Conservation (phyloP, 2,329 filamentous ascomycete species). For the Geosmithia putterillii region DNA sequence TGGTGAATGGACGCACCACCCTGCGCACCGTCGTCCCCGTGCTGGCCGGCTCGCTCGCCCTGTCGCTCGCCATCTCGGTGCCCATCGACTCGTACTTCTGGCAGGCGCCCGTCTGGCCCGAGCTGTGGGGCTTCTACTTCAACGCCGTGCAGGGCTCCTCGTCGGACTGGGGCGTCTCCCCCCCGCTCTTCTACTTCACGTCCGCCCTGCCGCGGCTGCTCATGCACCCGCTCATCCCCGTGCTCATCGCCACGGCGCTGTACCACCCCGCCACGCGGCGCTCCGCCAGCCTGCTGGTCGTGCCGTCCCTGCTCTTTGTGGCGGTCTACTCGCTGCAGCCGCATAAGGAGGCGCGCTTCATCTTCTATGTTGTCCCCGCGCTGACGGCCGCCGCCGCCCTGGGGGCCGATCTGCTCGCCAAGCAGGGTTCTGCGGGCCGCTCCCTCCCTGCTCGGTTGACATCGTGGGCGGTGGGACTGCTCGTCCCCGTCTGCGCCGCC, state of each 20-base stretch:
- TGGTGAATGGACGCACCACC: constrained; percentile 41
- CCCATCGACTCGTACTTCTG: constrained; percentile 87
- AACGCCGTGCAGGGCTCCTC: constrained; percentile 79
- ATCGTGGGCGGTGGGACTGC: constrained; percentile 38
- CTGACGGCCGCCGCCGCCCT: constrained; percentile 68
- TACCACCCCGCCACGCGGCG: constrained; percentile 29
- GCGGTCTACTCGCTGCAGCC: constrained; percentile 76
- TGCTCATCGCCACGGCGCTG: constrained; percentile 42
- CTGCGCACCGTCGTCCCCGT: constrained; percentile 49
- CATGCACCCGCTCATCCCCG: constrained; percentile 59
- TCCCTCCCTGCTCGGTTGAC: constrained; percentile 47
- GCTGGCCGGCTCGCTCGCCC: constrained; percentile 50
- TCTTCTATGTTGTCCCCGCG: constrained; percentile 75
- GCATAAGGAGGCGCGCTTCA: constrained; percentile 93
- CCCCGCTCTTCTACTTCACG: constrained; percentile 77
- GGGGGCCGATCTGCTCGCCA: constrained; percentile 59
- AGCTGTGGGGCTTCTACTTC: constrained; percentile 79
- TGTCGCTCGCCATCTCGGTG: constrained; percentile 59
- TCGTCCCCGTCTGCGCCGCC: constrained; percentile 42
- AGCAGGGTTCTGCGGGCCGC: constrained; percentile 43
- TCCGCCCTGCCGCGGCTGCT: constrained; percentile 73
- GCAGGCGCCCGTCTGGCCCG: constrained; percentile 80
- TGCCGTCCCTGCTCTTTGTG: constrained; percentile 62
- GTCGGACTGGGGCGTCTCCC: constrained; percentile 75
- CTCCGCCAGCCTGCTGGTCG: constrained; percentile 35